These are phyloP conservation scores for bread wheat (Triticum aestivum) DNA, from an alignment of 176 grass and related monocot genomes.

Conservation along the genomic window DNA sequence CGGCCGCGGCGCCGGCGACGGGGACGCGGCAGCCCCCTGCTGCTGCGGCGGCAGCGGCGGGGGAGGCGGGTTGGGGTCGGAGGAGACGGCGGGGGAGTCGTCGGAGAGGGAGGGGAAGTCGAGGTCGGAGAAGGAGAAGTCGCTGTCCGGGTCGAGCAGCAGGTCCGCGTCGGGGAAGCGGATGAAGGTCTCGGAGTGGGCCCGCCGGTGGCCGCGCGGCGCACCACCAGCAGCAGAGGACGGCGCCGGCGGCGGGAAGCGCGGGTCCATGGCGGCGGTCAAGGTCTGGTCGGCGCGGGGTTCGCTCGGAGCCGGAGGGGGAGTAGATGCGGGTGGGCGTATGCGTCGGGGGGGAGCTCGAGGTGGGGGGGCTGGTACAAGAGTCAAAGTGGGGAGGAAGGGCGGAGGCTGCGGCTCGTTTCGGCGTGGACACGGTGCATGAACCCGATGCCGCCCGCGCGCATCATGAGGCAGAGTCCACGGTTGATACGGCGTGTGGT, in stretches of 20 bases:
- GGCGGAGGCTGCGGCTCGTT: not conserved
- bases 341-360: constrained; percentile 8
- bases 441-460: rapidly evolving
- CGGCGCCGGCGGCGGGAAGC: constrained; percentile 43
- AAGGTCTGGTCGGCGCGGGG: constrained; percentile 5
- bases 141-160: constrained; percentile 65
- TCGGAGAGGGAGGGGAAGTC: constrained; percentile 96
- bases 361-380: not conserved
- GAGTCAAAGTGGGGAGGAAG: not conserved
- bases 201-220: constrained; percentile 60
- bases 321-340: constrained; percentile 7
- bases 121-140: constrained; percentile 90
- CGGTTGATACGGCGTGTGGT: rapidly evolving
- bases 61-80: constrained; percentile 40
- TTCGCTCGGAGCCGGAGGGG: constrained; percentile 5
- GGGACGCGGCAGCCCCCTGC: not conserved
- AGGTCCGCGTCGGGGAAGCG: constrained; percentile 83
- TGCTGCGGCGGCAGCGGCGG: not conserved
- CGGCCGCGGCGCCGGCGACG: constrained; percentile 30
- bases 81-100: constrained; percentile 56
- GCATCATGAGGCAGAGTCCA: not conserved
- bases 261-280: constrained; percentile 43
- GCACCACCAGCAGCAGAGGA: constrained; percentile 15
- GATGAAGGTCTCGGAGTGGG: constrained; percentile 91
- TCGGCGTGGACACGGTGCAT: not conserved